A percentile compares a stretch with the other conserved stretches of the same genome.
These are phyloP conservation scores for Jacaranda copaia DNA, from an alignment of 257 asterid species.

Conservation along the genomic window DNA sequence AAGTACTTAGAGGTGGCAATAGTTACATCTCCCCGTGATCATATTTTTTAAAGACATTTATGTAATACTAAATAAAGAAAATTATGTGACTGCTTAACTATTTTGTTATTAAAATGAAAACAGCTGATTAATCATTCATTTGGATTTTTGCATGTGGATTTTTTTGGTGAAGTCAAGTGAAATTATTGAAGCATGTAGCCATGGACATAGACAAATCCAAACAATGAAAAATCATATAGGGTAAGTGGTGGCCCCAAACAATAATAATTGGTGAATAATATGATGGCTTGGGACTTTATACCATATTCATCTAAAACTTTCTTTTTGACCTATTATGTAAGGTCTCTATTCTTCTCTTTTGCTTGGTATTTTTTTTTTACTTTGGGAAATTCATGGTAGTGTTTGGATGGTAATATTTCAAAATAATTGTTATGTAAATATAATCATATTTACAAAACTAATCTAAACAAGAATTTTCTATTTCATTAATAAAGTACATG, in stretches of 20 bases:
- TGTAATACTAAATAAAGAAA: too few relatives aligned
- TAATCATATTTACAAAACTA: too few relatives aligned
- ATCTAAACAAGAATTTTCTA: too few relatives aligned
- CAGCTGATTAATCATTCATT: background rate
- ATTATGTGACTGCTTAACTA: too few relatives aligned
- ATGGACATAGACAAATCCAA: background rate
- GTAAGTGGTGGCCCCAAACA: slow-evolving; percentile 9
- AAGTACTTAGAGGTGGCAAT: too few relatives aligned
- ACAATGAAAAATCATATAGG: background rate
- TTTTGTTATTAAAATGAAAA: background rate
- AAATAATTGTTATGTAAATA: too few relatives aligned
- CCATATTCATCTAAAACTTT: background rate
- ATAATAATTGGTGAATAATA: slow-evolving; percentile 38
- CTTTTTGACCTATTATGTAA: background rate
- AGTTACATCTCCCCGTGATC: too few relatives aligned
- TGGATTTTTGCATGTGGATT: background rate
- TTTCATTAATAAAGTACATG: too few relatives aligned
- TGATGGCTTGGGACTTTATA: slow-evolving; percentile 4
- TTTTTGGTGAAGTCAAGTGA: background rate
- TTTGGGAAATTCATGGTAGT: too few relatives aligned
- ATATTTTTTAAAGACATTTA: too few relatives aligned
- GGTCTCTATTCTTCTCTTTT: background rate
- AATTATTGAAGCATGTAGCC: background rate
- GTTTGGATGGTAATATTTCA: too few relatives aligned
- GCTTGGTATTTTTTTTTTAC: slow-evolving; percentile 1